A percentile compares a stretch with the other conserved stretches of the same genome.
Conservation (phyloP, 2,329 filamentous ascomycete genomes). For the Penicillium sp. region DNA sequence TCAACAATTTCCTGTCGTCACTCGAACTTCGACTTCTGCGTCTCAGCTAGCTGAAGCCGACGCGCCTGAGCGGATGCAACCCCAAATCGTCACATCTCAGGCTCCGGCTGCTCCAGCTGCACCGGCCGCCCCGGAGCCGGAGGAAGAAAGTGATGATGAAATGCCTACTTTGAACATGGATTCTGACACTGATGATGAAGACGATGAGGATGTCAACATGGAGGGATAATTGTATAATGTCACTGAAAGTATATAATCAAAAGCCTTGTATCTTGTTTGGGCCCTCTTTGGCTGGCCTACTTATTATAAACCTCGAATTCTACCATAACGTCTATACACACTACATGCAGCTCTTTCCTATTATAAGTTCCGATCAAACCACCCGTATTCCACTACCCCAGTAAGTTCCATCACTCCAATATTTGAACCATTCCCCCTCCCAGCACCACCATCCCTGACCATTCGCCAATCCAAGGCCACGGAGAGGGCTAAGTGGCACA, state of each 20-base stretch:
- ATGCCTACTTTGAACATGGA: conserved; percentile 51
- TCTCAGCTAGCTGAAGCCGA: conserved; percentile 11
- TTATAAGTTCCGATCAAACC: conserved; percentile 16
- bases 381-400: conserved; percentile 55
- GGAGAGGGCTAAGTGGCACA: conserved; percentile 71
- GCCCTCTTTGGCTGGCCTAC: neutral
- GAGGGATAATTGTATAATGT: conserved; percentile 15
- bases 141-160: conserved; percentile 49
- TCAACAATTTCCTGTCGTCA: neutral
- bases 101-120: conserved; percentile 11
- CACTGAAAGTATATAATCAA: neutral
- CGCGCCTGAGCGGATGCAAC: conserved; percentile 4
- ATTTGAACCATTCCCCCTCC: conserved; percentile 55
- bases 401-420: conserved; percentile 65
- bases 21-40: conserved; percentile 1
- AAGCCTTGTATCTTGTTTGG: neutral
- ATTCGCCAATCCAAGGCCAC: conserved; percentile 63
- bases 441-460: conserved; percentile 70
- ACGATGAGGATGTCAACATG: conserved; percentile 34
- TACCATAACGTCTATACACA: neutral
- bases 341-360: neutral
- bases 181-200: conserved; percentile 48
- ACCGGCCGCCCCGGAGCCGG: conserved; percentile 19
- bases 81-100: conserved; percentile 12
- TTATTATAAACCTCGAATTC: neutral